phyloP scores from a whole-genome alignment of 1,139 yeast genomes.

The Saccharomyces hybrid region DNA sequence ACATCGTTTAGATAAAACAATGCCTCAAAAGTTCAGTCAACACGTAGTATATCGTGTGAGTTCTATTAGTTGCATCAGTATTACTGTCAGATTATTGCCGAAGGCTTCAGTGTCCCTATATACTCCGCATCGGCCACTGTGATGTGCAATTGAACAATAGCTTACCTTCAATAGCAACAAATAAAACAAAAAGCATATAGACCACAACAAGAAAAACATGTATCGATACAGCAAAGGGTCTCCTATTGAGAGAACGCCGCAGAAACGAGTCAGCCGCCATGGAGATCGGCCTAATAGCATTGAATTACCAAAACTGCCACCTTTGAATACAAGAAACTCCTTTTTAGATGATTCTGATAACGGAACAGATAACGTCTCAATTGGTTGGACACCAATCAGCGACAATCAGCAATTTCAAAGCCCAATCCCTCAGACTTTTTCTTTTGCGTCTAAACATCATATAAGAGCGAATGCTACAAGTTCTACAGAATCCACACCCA shows the following conservation, averaged over 20 bases:
- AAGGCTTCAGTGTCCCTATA: background rate
- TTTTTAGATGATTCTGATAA: constrained; percentile 9
- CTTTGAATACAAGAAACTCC: constrained; percentile 20
- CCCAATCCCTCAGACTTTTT: background rate
- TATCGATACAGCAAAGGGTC: background rate
- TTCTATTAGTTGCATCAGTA: background rate
- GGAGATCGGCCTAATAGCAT: constrained; percentile 1
- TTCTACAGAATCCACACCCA: background rate
- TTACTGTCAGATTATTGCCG: background rate
- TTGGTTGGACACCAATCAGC: constrained; percentile 18
- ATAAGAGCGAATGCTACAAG: background rate
- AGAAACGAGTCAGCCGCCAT: background rate
- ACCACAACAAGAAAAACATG: background rate
- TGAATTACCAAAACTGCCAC: constrained; percentile 27
- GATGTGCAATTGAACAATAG: background rate
- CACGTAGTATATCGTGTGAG: background rate
- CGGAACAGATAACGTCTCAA: constrained; percentile 8
- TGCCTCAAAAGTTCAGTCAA: background rate
- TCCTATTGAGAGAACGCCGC: background rate
- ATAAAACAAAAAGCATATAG: background rate
- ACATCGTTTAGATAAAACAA: background rate
- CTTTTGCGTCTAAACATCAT: background rate
- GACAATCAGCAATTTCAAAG: constrained; percentile 4
- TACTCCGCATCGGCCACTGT: background rate
- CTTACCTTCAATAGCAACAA: background rate